Percentiles rank a stretch among this genome's conserved stretches.
Conservation (phyloP, 2,329 filamentous ascomycete species). For the Alternaria dauci region DNA sequence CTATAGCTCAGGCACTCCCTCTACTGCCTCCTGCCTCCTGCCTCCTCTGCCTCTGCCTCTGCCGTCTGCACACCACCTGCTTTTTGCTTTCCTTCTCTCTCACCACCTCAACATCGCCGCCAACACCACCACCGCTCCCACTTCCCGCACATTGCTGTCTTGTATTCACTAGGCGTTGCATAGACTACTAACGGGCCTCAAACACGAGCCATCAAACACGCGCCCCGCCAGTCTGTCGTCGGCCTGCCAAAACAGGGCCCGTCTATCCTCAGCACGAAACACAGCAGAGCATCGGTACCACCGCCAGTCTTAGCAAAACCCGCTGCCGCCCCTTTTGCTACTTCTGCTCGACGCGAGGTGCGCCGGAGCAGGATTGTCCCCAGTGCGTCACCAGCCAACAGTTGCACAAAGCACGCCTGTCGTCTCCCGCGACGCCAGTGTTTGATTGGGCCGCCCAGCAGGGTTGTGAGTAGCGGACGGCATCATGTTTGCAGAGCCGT, state of each 20-base stretch:
- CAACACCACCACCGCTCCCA: background rate
- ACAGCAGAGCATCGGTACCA: conserved; percentile 38
- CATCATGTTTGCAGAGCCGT: conserved; percentile 54
- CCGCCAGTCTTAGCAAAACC: conserved; percentile 40
- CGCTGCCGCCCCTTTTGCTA: conserved; percentile 25
- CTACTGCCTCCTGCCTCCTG: conserved; percentile 9
- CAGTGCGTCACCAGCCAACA: conserved; percentile 35
- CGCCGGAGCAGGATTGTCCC: conserved; percentile 26
- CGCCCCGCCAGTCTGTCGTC: conserved; percentile 28
- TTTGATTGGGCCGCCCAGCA: conserved; percentile 46
- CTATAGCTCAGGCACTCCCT: conserved; percentile 8
- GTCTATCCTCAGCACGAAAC: conserved; percentile 34
- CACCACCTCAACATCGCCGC: conserved; percentile 5
- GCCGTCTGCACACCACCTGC: background rate
- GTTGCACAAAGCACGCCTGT: conserved; percentile 27
- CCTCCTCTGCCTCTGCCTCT: background rate
- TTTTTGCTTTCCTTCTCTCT: conserved; percentile 11
- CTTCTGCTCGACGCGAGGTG: conserved; percentile 17
- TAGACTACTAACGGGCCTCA: conserved; percentile 24
- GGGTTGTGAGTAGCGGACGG: conserved; percentile 43
- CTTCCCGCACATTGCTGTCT: conserved; percentile 9
- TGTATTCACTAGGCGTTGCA: conserved; percentile 23
- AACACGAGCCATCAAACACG: conserved; percentile 23
- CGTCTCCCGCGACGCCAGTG: conserved; percentile 33
- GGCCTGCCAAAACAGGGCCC: conserved; percentile 21